These are phyloP conservation scores for Pichia membranifaciens DNA, from an alignment of 805 yeast species.

Conservation along the genomic window DNA sequence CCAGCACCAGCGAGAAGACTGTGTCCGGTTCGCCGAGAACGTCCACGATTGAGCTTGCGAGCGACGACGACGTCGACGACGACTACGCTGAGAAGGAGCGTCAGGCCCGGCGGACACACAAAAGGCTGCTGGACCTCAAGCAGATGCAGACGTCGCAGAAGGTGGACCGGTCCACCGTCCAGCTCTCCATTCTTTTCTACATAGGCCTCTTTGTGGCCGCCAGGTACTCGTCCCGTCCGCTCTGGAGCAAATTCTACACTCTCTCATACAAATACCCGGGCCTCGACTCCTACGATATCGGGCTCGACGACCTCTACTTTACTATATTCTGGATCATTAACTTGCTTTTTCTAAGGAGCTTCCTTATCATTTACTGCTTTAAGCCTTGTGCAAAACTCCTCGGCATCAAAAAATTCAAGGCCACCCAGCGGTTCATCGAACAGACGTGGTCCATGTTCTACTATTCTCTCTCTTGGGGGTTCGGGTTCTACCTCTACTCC, in stretches of 20 bases:
- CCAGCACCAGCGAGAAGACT: background rate
- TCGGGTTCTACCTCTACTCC: slow-evolving; percentile 54
- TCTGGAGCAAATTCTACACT: slow-evolving; percentile 31
- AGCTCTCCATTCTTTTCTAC: slow-evolving; percentile 17
- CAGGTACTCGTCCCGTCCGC: slow-evolving; percentile 17
- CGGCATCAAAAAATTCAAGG: slow-evolving; percentile 44
- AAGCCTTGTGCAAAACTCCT: slow-evolving; percentile 48
- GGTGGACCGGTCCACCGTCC: slow-evolving; percentile 8
- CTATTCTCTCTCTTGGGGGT: slow-evolving; percentile 46
- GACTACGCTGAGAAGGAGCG: background rate
- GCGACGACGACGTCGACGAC: no score
- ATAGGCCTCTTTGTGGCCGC: slow-evolving; percentile 16
- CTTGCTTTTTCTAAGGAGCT: slow-evolving; percentile 52
- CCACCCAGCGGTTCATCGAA: slow-evolving; percentile 69
- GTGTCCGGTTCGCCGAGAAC: no score
- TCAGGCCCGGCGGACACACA: background rate
- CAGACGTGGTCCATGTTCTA: slow-evolving; percentile 76
- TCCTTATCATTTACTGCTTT: slow-evolving; percentile 52
- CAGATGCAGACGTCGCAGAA: slow-evolving; percentile 20
- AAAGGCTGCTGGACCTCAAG: slow-evolving; percentile 11
- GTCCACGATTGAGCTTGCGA: no score
- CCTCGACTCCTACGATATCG: slow-evolving; percentile 44
- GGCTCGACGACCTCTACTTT: slow-evolving; percentile 48
- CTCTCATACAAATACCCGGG: slow-evolving; percentile 35
- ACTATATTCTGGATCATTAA: slow-evolving; percentile 50